Conservation (phyloP, 148 eudicot species). For the Nyssa sinensis region DNA sequence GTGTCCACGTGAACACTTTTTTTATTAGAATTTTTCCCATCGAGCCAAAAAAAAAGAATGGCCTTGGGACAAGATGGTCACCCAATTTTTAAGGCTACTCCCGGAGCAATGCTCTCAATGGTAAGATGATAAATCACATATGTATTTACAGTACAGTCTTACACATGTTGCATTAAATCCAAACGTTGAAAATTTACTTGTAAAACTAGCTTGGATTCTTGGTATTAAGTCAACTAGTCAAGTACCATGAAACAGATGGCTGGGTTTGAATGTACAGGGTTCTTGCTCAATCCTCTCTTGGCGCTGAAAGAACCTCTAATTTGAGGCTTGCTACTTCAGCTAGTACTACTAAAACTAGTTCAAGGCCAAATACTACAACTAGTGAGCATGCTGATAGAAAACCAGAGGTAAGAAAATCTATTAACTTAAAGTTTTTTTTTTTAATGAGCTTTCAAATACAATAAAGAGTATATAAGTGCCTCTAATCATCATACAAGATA, state of each 20-base stretch:
- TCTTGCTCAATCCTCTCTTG: not conserved
- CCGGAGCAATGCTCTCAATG: no score
- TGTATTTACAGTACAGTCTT: no score
- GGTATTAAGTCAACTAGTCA: not conserved
- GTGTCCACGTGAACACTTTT: no score
- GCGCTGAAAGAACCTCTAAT: slow-evolving; percentile 4
- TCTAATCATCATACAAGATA: not conserved
- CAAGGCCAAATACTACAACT: not conserved
- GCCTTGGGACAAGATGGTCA: not conserved
- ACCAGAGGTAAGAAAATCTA: slow-evolving; percentile 3
- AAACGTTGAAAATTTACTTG: no score
- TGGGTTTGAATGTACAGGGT: slow-evolving; percentile 11
- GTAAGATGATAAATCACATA: no score
- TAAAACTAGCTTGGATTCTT: no score
- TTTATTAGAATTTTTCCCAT: no score
- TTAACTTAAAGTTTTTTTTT: not conserved
- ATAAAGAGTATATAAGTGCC: not conserved
- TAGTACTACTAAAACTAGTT: slow-evolving; percentile 1
- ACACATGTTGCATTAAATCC: no score
- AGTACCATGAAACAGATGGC: no score
- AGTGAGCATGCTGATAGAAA: slow-evolving; percentile 1
- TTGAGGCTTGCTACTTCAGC: not conserved
- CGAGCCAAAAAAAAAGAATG: no score
- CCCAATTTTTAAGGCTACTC: not conserved
- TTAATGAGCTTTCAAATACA: not conserved